Conservation (phyloP, 495 filamentous ascomycete genomes). For the Podospora fimiseda region DNA sequence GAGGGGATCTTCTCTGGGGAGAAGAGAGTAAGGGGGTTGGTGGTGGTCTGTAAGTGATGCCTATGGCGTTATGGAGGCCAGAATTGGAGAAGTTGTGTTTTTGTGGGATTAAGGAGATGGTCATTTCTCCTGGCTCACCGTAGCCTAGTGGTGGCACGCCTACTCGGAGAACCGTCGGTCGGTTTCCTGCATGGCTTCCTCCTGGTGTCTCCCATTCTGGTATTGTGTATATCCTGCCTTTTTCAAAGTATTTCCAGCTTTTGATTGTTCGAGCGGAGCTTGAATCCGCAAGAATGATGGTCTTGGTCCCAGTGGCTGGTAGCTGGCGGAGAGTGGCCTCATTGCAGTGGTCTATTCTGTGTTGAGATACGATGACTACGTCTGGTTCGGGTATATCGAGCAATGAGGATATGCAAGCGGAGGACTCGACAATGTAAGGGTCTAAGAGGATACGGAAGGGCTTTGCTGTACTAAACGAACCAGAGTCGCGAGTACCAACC, state of each 20-base stretch:
- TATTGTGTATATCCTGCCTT: conserved; percentile 45
- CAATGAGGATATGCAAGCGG: conserved; percentile 53
- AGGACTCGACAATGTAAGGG: conserved; percentile 61
- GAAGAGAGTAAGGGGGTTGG: conserved; percentile 22
- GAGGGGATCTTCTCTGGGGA: too few species aligned
- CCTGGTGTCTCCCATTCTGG: conserved; percentile 47
- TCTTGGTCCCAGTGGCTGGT: conserved; percentile 42
- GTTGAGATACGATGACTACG: conserved; percentile 62
- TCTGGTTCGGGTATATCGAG: conserved; percentile 56
- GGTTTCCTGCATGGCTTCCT: conserved; percentile 32
- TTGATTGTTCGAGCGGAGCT: conserved; percentile 54
- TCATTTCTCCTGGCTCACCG: conserved; percentile 54
- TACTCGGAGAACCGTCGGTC: conserved; percentile 27
- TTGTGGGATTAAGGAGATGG: conserved; percentile 57
- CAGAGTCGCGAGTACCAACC: conserved; percentile 20
- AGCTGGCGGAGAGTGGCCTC: conserved; percentile 58
- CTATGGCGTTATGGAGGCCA: conserved; percentile 58
- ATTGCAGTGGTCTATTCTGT: conserved; percentile 66
- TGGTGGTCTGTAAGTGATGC: conserved; percentile 61
- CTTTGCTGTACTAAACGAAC: conserved; percentile 23
- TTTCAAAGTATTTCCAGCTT: conserved; percentile 60
- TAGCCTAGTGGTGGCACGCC: conserved; percentile 40
- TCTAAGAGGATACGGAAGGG: conserved; percentile 63
- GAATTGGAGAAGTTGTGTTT: conserved; percentile 53
- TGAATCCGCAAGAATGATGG: conserved; percentile 59